Base-by-base conservation (phyloP, 116 monocot species). In the Dioscorea cayenensis region DNA sequence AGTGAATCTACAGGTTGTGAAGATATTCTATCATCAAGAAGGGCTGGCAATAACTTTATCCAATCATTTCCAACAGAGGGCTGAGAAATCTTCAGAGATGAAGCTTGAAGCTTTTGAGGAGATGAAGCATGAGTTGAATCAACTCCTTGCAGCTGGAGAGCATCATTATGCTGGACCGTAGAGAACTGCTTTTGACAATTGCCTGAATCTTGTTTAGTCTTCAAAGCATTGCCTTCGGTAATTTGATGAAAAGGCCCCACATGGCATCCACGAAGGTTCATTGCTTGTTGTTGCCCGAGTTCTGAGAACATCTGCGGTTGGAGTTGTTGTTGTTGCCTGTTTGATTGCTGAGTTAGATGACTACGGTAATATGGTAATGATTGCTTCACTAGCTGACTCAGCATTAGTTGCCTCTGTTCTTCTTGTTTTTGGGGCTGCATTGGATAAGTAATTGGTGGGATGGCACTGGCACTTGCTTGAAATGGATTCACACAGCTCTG, bases 351-450 rank as follows among this genome's bases (percentile, higher is more conserved):
- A 36, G 16, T 65, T 32, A 25, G 28, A 38, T 66, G 66, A 5
- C 36, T n/a, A 16, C 22, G 66, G 2, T 9, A 38, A 23, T 68
- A 27, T 18, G 50, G 68, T 43, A 21, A 1, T 27, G 25, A 51
- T 3, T 51, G 49, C 50, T 51, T 50, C 68, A 68, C 50, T 17
- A 28, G 23, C 43, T 68, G 68, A 51, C 11, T 51, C 50, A 51
- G 68, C 49, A 68, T 25, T 14, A 68, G 50, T 49, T 68, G 49
- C 12, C 49, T 55, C 63, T 73, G 72, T 49, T 81, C 69, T 64
- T 76, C 71, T 43, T 68, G 76, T 5, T 76, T 70, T 19, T 81
- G 80, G 50, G 70, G 80, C 60, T 72, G 81, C 17, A 76, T 28
- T 49, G 69, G 55, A 73, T 29, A 63, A 62, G 76, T 38, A 65